Base-by-base conservation (phyloP, 768 basidiomycete species). In the Mycena filopes region DNA sequence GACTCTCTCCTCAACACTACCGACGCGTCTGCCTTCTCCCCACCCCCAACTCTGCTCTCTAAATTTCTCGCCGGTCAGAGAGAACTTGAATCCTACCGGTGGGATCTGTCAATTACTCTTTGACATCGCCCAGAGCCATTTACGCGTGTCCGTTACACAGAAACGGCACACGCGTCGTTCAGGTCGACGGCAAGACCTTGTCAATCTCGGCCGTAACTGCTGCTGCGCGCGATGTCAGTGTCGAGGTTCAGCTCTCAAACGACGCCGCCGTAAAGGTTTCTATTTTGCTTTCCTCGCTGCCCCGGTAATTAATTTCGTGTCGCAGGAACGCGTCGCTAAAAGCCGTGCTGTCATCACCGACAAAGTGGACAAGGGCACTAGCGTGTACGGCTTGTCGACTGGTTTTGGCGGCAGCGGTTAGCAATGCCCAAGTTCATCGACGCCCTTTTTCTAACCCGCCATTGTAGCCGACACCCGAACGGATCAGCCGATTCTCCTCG, bases 371-470 rank as follows among this genome's bases (percentile, higher is more conserved):
- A 81, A 80, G 9, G 86, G 88, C 18, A 85, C 87, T 31, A 92
- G 90, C 68, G 85, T 95, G 21, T 95, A 95, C 72, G 94, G 94
- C 7, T 82, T 95, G 36, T 92, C 90, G 50, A 92, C 92, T 6
- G 92, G 92, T 36, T 92, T 90, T 69, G 91, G 92, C 43, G 92
- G 91, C 7, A 90, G 89, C 71, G 89, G 90, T 55, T 40, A 20
- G 54, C 18, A 12, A 20, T n/a, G 6, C n/a, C 6, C 54, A 4
- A 43, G 28, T 55, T 42, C 18, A 55, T 42, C 6, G n/a, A 4
- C 41, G 7, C 18, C 9, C 28, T 43, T 18, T 21, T 56, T 36
- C 60, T 45, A 29, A 58, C 60, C 60, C 62, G 43, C 61, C 42
- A 66, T 62, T 38, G 38, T 68, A 89, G 92, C 92, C 38, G 91